A percentile compares a stretch with the other conserved stretches of the same genome.
Conservation (phyloP, 306 rosid genomes). For the Acmispon strigosus region DNA sequence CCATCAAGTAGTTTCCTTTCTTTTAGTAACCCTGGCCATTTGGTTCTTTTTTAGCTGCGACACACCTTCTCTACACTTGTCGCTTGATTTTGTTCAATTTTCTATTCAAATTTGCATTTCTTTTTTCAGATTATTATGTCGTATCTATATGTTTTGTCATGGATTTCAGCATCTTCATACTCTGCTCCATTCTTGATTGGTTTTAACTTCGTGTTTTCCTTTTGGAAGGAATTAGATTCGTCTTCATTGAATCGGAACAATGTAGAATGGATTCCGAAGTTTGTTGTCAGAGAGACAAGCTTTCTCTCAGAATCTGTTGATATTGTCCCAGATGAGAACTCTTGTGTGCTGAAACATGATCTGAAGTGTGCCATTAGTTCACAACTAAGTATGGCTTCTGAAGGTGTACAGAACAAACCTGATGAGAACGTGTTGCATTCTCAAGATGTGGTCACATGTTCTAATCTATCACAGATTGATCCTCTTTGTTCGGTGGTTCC, state of each 20-base stretch:
- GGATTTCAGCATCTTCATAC: conserved; percentile 20
- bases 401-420: conserved; percentile 27
- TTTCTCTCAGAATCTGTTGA: conserved; percentile 80
- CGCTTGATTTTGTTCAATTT: background rate
- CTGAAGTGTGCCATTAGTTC: conserved; percentile 38
- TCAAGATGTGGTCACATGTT: conserved; percentile 62
- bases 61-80: background rate
- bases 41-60: background rate
- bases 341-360: conserved; percentile 49
- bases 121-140: background rate
- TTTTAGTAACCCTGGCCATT: background rate
- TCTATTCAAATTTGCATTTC: background rate
- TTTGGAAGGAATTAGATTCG: conserved; percentile 43
- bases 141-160: conserved; percentile 8
- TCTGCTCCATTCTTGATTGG: conserved; percentile 10
- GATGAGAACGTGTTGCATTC: conserved; percentile 36
- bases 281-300: conserved; percentile 59
- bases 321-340: conserved; percentile 62
- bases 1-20: background rate
- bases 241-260: conserved; percentile 29
- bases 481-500: conserved; percentile 92
- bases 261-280: conserved; percentile 23
- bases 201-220: conserved; percentile 23
- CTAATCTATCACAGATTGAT: conserved; percentile 56
- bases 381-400: conserved; percentile 44